Evolutionary conservation across 768 basidiomycete genomes (phyloP).

Genomic region (Xerocomellus dryophilus): DNA sequence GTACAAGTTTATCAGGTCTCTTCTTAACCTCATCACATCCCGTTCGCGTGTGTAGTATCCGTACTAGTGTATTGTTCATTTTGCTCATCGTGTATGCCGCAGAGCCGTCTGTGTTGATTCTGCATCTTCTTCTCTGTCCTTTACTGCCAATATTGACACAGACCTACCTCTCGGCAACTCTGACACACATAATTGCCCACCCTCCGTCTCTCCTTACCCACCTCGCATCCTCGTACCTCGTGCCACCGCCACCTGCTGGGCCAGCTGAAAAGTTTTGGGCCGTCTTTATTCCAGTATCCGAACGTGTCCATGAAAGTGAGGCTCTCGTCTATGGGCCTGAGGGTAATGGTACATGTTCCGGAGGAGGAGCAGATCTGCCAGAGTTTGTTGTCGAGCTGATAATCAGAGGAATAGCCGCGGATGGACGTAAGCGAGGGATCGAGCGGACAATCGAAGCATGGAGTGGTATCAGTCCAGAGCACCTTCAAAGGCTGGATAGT

Average conservation of each 20-base stretch:
- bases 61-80: background rate
- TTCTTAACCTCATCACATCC: slow-evolving; percentile 43
- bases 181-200: slow-evolving; percentile 65
- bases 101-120: slow-evolving; percentile 57
- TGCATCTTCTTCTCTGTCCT: slow-evolving; percentile 53
- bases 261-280: slow-evolving; percentile 74
- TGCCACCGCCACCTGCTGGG: slow-evolving; percentile 64
- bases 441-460: slow-evolving; percentile 68
- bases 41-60: slow-evolving; percentile 46
- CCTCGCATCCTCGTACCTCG: slow-evolving; percentile 67
- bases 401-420: slow-evolving; percentile 42
- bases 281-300: slow-evolving; percentile 68
- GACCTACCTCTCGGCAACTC: slow-evolving; percentile 60
- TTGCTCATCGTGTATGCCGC: slow-evolving; percentile 9
- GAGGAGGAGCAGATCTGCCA: slow-evolving; percentile 31
- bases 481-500: slow-evolving; percentile 48
- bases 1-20: slow-evolving; percentile 48
- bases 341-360: slow-evolving; percentile 45
- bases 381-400: slow-evolving; percentile 67
- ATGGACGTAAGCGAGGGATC: slow-evolving; percentile 49
- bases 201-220: slow-evolving; percentile 67
- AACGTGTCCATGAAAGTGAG: slow-evolving; percentile 57
- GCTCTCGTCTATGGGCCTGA: slow-evolving; percentile 54
- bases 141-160: slow-evolving; percentile 56
- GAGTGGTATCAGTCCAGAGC: slow-evolving; percentile 42